Conservation (phyloP, 139 green algal species). For the Chlorella sp. region DNA sequence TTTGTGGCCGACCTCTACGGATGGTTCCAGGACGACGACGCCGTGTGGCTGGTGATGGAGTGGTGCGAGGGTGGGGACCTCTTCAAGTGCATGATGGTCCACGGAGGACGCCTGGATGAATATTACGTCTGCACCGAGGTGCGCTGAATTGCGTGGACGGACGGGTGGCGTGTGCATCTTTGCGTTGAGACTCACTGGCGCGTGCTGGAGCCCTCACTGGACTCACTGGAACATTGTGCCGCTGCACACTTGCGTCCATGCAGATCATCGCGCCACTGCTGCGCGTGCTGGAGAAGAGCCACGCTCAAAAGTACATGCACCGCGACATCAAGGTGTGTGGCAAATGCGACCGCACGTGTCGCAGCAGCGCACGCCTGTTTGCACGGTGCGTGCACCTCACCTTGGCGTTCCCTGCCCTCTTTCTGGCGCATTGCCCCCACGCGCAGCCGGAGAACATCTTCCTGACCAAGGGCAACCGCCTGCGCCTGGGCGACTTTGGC, state of each 20-base stretch:
- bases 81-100: constrained; percentile 64
- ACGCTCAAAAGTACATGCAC: constrained; percentile 60
- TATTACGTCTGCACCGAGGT: constrained; percentile 65
- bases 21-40: constrained; percentile 50
- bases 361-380: not conserved
- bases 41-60: constrained; percentile 71
- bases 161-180: no score
- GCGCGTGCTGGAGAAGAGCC: constrained; percentile 58
- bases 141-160: no score
- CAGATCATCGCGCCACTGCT: constrained; percentile 74
- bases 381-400: not conserved
- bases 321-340: constrained; percentile 47
- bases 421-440: no score
- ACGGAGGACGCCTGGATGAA: constrained; percentile 54
- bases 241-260: not conserved
- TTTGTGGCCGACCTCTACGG: constrained; percentile 51
- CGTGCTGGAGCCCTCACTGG: no score
- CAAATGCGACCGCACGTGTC: not conserved
- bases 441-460: constrained; percentile 87
- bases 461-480: constrained; percentile 36
- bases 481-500: constrained; percentile 74
- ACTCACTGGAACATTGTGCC: no score
- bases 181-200: no score
- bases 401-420: no score
- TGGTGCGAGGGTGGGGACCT: constrained; percentile 72